Conservation (phyloP, 257 asterid species). For the Handroanthus guayacan region DNA sequence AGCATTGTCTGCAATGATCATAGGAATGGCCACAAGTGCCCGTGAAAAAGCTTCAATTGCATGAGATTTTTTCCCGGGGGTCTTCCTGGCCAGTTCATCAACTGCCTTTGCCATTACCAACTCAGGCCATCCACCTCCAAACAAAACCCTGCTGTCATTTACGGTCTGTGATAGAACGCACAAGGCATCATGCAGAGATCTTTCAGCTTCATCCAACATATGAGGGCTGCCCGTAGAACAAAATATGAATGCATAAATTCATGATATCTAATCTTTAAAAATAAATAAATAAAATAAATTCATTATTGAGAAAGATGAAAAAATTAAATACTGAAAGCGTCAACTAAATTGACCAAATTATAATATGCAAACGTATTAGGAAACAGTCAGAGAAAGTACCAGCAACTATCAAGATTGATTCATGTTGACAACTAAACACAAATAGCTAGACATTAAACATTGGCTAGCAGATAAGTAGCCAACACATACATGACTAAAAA, state of each 20-base stretch:
- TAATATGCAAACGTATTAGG: neutral
- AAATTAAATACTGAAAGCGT: neutral
- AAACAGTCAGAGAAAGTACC: neutral
- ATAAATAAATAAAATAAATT: neutral
- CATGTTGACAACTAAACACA: neutral
- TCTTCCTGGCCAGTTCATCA: conserved; percentile 85
- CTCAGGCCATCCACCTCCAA: conserved; percentile 98
- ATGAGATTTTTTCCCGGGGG: conserved; percentile 89
- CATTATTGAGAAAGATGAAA: neutral
- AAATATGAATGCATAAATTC: neutral
- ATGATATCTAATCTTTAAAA: neutral
- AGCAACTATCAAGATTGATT: neutral
- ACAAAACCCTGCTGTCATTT: conserved; percentile 79
- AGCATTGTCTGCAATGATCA: conserved; percentile 91
- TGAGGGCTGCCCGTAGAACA: conserved; percentile 41
- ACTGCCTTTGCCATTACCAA: conserved; percentile 96
- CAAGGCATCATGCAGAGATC: conserved; percentile 92
- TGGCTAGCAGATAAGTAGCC: neutral
- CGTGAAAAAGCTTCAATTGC: conserved; percentile 93
- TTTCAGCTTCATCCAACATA: conserved; percentile 91
- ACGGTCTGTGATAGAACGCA: conserved; percentile 94
- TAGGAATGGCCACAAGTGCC: conserved; percentile 86
- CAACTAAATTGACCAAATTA: neutral
- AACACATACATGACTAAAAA: neutral
- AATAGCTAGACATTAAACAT: neutral